Percentiles rank a stretch among this genome's conserved stretches.
Conservation (phyloP, 441 rosid species). For the Macaranga tanarius region DNA sequence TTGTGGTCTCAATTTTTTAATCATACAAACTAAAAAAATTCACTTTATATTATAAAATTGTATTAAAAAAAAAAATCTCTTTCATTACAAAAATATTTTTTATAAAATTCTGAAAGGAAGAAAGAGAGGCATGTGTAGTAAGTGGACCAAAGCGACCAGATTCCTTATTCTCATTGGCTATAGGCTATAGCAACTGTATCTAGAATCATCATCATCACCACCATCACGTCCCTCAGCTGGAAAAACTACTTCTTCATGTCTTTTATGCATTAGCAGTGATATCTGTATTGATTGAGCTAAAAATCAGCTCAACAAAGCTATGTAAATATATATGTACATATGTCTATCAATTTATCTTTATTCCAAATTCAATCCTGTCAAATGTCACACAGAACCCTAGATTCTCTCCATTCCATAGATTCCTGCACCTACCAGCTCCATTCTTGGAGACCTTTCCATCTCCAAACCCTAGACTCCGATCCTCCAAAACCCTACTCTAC, state of each 20-base stretch:
- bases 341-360: too few species aligned
- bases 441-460: slow-evolving; percentile 32
- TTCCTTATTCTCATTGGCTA: neutral
- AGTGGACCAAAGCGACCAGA: neutral
- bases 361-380: too few species aligned
- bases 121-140: neutral
- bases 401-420: slow-evolving; percentile 67
- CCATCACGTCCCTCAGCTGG: neutral
- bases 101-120: too few species aligned
- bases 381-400: slow-evolving; percentile 59
- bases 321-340: too few species aligned
- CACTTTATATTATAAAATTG: too few species aligned
- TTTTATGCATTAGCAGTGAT: too few species aligned
- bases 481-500: slow-evolving; percentile 34
- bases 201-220: neutral
- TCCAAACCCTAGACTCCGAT: slow-evolving; percentile 50
- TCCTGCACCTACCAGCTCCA: slow-evolving; percentile 72
- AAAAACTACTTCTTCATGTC: neutral
- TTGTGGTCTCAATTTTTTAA: too few species aligned
- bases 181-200: neutral
- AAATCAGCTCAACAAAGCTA: too few species aligned
- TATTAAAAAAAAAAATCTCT: too few species aligned
- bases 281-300: too few species aligned
- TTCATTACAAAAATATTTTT: too few species aligned
- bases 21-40: too few species aligned